A percentile compares a stretch with the other conserved stretches of the same genome.
Conservation (phyloP, 129 eudicot species). For the Calendula officinalis region DNA sequence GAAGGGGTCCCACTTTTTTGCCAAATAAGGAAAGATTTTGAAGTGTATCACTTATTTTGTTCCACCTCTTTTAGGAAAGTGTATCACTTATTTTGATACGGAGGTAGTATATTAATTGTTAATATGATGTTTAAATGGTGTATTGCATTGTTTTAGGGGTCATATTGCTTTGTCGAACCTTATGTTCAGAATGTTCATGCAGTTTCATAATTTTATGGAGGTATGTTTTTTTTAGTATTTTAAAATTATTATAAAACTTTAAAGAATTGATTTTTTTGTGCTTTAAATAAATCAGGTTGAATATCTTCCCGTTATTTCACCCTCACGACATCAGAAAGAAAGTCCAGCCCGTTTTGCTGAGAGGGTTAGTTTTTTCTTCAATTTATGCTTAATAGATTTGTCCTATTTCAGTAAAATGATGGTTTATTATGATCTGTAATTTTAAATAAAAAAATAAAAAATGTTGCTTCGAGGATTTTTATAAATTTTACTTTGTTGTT, state of each 20-base stretch:
- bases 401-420: constrained; percentile 1
- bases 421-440: neutral
- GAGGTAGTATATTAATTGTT: constrained; percentile 1
- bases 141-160: constrained; percentile 58
- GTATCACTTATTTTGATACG: too few relatives aligned
- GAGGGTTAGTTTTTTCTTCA: constrained; percentile 54
- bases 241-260: neutral
- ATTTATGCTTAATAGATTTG: neutral
- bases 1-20: too few relatives aligned
- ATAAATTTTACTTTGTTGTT: neutral
- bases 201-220: constrained; percentile 98
- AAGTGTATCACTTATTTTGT: too few relatives aligned
- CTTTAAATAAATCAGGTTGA: constrained; percentile 60
- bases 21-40: too few relatives aligned
- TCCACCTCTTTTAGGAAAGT: too few relatives aligned
- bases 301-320: constrained; percentile 83
- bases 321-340: constrained; percentile 66
- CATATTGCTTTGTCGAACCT: constrained; percentile 60
- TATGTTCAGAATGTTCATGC: constrained; percentile 97
- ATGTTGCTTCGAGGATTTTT: neutral
- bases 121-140: constrained; percentile 6
- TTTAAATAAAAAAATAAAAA: neutral
- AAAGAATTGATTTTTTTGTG: constrained; percentile 2
- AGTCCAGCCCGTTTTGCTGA: constrained; percentile 61
- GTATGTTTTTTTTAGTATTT: constrained; percentile 36